These are phyloP conservation scores for Linderina pennispora DNA, from an alignment of 192 early-diverging fungal species.

Conservation along the genomic window DNA sequence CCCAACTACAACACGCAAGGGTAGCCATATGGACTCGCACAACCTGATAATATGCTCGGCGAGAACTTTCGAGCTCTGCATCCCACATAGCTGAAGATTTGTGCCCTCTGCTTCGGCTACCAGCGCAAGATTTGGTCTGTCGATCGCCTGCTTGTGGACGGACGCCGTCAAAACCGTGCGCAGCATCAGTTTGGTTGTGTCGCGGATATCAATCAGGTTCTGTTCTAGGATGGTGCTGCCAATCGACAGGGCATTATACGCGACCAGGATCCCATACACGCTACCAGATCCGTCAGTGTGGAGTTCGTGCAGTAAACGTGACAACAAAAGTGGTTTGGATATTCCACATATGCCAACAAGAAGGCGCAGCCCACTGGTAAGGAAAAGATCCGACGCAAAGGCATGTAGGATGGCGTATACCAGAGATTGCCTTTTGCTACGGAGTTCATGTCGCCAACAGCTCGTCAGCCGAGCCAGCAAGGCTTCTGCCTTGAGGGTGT, in stretches of 20 bases:
- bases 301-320: constrained; percentile 15
- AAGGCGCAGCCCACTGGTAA: constrained; percentile 19
- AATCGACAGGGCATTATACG: constrained; percentile 2
- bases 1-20: constrained; percentile 9
- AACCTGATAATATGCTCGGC: constrained; percentile 10
- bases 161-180: constrained; percentile 8
- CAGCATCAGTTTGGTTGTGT: constrained; percentile 18
- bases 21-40: constrained; percentile 15
- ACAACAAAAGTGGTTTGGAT: constrained; percentile 15
- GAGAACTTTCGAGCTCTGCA: constrained; percentile 5
- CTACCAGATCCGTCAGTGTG: background rate
- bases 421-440: background rate
- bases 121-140: background rate
- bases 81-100: constrained; percentile 21
- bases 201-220: constrained; percentile 35
- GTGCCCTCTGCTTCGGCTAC: background rate
- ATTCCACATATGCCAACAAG: constrained; percentile 3
- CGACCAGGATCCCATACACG: background rate
- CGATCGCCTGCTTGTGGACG: constrained; percentile 9
- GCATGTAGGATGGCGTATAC: constrained; percentile 6
- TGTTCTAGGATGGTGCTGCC: constrained; percentile 13
- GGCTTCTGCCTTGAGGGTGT: too few species aligned
- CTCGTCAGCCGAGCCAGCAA: too few species aligned
- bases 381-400: constrained; percentile 12
- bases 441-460: constrained; percentile 11